Conservation (phyloP, 495 filamentous ascomycete species). For the Pyrenula aspistea region DNA sequence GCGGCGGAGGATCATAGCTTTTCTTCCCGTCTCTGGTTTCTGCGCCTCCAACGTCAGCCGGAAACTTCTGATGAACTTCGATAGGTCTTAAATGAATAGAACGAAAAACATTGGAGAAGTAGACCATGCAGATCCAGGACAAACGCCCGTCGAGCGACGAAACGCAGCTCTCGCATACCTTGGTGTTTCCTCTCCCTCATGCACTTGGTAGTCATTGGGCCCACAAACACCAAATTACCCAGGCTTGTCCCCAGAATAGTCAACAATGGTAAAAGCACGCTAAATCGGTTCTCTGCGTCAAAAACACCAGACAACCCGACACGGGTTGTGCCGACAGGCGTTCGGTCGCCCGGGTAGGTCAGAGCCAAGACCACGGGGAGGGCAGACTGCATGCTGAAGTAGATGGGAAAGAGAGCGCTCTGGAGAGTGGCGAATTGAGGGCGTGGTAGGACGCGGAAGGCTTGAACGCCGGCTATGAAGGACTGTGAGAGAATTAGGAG, state of each 20-base stretch:
- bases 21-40: constrained; percentile 77
- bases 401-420: constrained; percentile 67
- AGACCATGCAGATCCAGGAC: background rate
- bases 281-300: constrained; percentile 39
- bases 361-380: constrained; percentile 62
- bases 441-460: constrained; percentile 61
- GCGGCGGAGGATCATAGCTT: constrained; percentile 58
- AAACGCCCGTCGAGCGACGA: background rate
- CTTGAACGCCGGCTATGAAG: constrained; percentile 65
- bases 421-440: constrained; percentile 74
- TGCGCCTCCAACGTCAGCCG: too few relatives aligned
- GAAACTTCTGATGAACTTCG: too few relatives aligned
- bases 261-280: constrained; percentile 51
- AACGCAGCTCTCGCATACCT: constrained; percentile 44
- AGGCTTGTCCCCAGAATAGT: constrained; percentile 51
- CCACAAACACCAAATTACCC: constrained; percentile 53
- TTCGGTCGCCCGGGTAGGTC: constrained; percentile 54
- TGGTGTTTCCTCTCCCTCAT: constrained; percentile 68
- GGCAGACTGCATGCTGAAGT: constrained; percentile 70
- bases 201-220: constrained; percentile 57
- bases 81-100: constrained; percentile 1
- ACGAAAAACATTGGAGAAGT: background rate
- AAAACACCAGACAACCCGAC: constrained; percentile 43
- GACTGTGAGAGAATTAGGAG: constrained; percentile 30
- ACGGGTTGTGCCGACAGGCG: constrained; percentile 7